These are phyloP conservation scores for Diaporthe ilicicola DNA, from an alignment of 2,329 filamentous ascomycete species.

Conservation along the genomic window DNA sequence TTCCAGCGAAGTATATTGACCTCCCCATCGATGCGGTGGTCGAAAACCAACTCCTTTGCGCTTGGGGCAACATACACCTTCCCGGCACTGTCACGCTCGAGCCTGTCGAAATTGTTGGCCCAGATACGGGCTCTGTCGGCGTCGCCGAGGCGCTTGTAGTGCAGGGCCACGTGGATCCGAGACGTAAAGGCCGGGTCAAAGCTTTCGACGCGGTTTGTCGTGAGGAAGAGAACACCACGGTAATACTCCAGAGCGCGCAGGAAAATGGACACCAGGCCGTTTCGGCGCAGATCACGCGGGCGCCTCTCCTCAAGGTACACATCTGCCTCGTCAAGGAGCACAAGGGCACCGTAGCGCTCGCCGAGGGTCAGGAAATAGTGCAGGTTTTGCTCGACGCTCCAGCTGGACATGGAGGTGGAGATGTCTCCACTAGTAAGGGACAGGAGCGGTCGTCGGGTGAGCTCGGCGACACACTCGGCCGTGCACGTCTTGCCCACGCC, in stretches of 20 bases:
- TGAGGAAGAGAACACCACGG: slow-evolving; percentile 58
- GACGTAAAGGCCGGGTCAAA: slow-evolving; percentile 59
- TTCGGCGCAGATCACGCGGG: slow-evolving; percentile 52
- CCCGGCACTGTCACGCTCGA: slow-evolving; percentile 50
- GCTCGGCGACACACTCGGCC: slow-evolving; percentile 62
- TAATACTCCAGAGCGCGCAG: slow-evolving; percentile 62
- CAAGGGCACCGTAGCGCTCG: slow-evolving; percentile 58
- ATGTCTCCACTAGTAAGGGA: slow-evolving; percentile 60
- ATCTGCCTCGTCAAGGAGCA: slow-evolving; percentile 68
- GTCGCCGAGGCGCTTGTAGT: slow-evolving; percentile 52
- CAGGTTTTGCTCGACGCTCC: slow-evolving; percentile 50
- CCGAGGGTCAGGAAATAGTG: slow-evolving; percentile 58
- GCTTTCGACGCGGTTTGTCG: slow-evolving; percentile 57
- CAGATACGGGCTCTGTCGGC: slow-evolving; percentile 55
- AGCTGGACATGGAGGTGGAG: slow-evolving; percentile 44
- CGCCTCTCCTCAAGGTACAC: slow-evolving; percentile 65
- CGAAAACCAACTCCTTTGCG: slow-evolving; percentile 48
- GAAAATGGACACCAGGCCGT: slow-evolving; percentile 58
- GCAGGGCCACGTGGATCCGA: slow-evolving; percentile 58
- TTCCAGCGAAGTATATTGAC: slow-evolving; percentile 52
- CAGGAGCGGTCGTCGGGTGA: slow-evolving; percentile 59
- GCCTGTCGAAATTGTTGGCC: slow-evolving; percentile 54
- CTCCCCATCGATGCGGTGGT: slow-evolving; percentile 43
- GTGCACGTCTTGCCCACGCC: slow-evolving; percentile 68
- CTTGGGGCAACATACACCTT: slow-evolving; percentile 48